Conservation (phyloP, 306 rosid species). For the Inga laurina region DNA sequence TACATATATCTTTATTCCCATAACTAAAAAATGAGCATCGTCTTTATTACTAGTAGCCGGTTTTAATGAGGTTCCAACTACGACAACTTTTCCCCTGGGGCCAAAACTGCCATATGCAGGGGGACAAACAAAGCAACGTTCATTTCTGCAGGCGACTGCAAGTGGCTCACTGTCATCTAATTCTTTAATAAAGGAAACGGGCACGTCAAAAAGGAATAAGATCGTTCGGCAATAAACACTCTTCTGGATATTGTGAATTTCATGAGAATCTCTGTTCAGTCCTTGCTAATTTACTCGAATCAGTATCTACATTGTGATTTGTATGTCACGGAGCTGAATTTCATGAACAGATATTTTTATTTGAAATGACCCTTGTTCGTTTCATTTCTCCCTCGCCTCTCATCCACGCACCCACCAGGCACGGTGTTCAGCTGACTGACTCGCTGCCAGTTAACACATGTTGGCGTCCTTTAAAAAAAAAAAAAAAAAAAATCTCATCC, state of each 20-base stretch:
- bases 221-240: not conserved
- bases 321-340: constrained; percentile 16
- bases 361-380: not conserved
- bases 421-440: constrained; percentile 36
- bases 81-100: not conserved
- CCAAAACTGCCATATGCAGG: constrained; percentile 23
- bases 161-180: constrained; percentile 14
- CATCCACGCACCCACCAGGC: constrained; percentile 24
- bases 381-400: not conserved
- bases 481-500: no score
- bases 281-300: constrained; percentile 12
- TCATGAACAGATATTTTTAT: not conserved
- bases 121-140: constrained; percentile 56
- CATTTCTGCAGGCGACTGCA: constrained; percentile 44
- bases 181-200: not conserved
- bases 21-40: not conserved
- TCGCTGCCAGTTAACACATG: constrained; percentile 25
- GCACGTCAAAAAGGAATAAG: not conserved
- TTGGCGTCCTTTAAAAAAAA: not conserved
- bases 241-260: constrained; percentile 27
- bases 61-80: not conserved
- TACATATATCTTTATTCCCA: not conserved
- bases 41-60: not conserved
- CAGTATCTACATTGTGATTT: constrained; percentile 17
- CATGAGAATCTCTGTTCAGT: constrained; percentile 44